phyloP scores from a whole-genome alignment of 2,329 filamentous ascomycete genomes.

The Alternaria viburni region DNA sequence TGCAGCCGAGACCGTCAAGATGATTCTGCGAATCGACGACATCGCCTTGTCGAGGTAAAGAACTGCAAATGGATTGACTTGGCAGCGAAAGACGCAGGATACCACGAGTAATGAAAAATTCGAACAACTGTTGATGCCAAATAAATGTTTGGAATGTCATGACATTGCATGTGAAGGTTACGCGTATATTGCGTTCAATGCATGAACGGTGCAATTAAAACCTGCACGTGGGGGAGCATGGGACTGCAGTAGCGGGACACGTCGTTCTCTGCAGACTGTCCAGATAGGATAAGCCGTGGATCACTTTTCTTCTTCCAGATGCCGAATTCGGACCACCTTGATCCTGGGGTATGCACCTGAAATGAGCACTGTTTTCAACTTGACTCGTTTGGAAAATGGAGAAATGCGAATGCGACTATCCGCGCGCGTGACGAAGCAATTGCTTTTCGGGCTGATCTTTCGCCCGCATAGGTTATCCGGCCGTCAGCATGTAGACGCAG shows the following conservation, averaged over 20 bases:
- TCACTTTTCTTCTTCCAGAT: neutral
- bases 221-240: conserved; percentile 7
- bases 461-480: neutral
- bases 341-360: neutral
- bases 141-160: neutral
- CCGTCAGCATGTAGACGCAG: neutral
- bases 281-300: neutral
- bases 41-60: conserved; percentile 60
- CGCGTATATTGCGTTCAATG: conserved; percentile 6
- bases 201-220: conserved; percentile 10
- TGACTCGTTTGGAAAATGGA: neutral
- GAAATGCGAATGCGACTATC: neutral
- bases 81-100: conserved; percentile 7
- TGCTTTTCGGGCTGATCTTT: neutral
- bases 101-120: conserved; percentile 23
- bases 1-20: conserved; percentile 98
- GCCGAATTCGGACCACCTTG: neutral
- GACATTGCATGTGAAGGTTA: conserved; percentile 8
- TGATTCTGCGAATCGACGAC: conserved; percentile 76
- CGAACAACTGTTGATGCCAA: conserved; percentile 4
- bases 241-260: conserved; percentile 3
- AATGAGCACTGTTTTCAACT: neutral
- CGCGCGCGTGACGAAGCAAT: neutral
- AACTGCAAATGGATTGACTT: neutral
- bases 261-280: conserved; percentile 1